Evolutionary conservation across 169 alveolate species (phyloP), one percentile per base, ranked within the genome.

Genomic region (Cryptosporidium andersoni): DNA sequence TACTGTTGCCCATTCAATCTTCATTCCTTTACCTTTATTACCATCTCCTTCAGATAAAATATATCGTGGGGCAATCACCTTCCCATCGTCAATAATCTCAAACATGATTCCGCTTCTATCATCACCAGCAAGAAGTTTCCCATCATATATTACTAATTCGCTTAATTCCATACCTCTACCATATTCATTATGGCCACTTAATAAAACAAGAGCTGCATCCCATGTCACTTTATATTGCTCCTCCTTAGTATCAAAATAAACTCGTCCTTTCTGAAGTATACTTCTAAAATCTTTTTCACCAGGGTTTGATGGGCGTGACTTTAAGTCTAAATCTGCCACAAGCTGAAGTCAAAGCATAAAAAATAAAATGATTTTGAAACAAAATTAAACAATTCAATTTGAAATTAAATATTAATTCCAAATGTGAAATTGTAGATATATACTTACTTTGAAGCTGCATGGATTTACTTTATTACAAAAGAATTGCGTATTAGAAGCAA

Each of bases 71-170:
- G 91, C 34, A 6, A 82, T 51, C 5, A 47, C 48, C 34, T 56
- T 48, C 6, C 91, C 80, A 64, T 64, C 80, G 39, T 37, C 82
- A 34, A 14, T 47, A 51, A 82, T 49, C 49, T 82, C 81, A 80
- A 82, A 89, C 51, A 89, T 80, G 14, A 89, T 89, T 2, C 92
- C 92, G 8, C 91, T 89, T n/a, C 92, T 91, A 64, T 89, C 92
- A 36, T 89, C 92, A 5, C 68, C 81, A 2, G 89, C 64, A 16
- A 82, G 67, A 82, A 89, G 52, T 80, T 51, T 65, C 62, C 91
- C 91, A 55, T 89, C 58, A 60, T 7, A 89, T 39, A 16, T 16
- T 6, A 89, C 58, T 37, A 89, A 49, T 34, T 89, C 92, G 43
- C 82, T 63, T 58, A 89, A 82, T 67, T 89, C 92, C 90, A 89